phyloP scores from a whole-genome alignment of 148 eudicot species.

The Chenopodium quinoa region DNA sequence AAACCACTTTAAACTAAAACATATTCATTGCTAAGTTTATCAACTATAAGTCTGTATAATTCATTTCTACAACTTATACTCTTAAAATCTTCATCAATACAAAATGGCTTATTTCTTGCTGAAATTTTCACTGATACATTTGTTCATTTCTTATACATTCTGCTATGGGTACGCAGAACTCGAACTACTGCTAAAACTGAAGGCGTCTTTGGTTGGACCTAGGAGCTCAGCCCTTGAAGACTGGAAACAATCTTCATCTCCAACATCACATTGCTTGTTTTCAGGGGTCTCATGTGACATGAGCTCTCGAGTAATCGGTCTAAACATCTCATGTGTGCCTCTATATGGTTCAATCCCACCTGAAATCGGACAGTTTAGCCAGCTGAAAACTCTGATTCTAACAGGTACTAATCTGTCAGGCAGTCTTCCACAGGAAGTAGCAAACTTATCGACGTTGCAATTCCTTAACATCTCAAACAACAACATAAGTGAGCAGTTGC shows the following conservation, averaged over 20 bases:
- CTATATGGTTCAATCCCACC: slow-evolving; percentile 32
- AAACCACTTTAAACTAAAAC: not conserved
- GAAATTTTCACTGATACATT: slow-evolving; percentile 3
- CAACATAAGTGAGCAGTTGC: not conserved
- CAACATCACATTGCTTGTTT: slow-evolving; percentile 24
- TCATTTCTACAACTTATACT: not conserved
- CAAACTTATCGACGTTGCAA: slow-evolving; percentile 20
- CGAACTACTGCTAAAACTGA: slow-evolving; percentile 24
- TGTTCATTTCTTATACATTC: slow-evolving; percentile 11
- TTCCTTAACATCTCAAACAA: slow-evolving; percentile 27
- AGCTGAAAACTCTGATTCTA: slow-evolving; percentile 19
- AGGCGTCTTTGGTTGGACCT: slow-evolving; percentile 23
- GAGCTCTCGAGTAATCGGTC: slow-evolving; percentile 17
- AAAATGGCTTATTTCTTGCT: slow-evolving; percentile 17
- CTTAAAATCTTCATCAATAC: not conserved
- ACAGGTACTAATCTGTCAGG: slow-evolving; percentile 17
- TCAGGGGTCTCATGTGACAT: slow-evolving; percentile 26
- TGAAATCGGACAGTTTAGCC: slow-evolving; percentile 28
- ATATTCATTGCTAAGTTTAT: not conserved
- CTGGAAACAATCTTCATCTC: slow-evolving; percentile 24
- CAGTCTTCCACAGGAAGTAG: slow-evolving; percentile 17
- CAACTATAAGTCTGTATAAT: no score
- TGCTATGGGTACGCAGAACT: slow-evolving; percentile 20
- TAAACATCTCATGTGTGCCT: slow-evolving; percentile 25
- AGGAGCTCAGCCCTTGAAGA: slow-evolving; percentile 21